Evolutionary conservation across 208 protist species (phyloP).

Genomic region (Entamoeba dispar): DNA sequence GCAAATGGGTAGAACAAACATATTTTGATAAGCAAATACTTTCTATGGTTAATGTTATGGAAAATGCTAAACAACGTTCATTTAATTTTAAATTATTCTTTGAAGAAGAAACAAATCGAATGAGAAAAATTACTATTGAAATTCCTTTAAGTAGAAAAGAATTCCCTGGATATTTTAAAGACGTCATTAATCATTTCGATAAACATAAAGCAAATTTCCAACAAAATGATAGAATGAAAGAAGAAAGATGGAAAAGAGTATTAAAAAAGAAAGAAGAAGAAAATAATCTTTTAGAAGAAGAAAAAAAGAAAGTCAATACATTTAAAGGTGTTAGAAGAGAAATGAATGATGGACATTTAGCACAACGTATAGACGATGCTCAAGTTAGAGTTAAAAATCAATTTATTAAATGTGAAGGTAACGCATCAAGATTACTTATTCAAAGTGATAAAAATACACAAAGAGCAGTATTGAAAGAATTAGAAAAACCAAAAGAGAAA

Average conservation of each 20-base stretch:
- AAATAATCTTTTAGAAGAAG: not conserved
- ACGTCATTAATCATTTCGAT: not conserved
- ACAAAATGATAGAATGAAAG: not conserved
- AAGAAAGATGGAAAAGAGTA: not conserved
- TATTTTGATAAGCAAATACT: too few relatives aligned
- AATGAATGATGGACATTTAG: not conserved
- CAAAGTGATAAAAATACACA: not conserved
- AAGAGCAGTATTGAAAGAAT: not conserved
- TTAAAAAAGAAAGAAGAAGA: not conserved
- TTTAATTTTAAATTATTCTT: too few relatives aligned
- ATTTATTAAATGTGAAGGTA: not conserved
- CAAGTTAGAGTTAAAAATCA: not conserved
- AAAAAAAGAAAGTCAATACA: not conserved
- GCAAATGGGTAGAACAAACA: too few relatives aligned
- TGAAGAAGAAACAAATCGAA: too few relatives aligned
- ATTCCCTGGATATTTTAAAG: not conserved
- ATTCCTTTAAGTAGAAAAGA: not conserved
- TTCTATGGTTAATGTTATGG: too few relatives aligned
- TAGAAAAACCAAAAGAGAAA: not conserved
- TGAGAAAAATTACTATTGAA: not conserved
- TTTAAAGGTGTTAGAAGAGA: not conserved
- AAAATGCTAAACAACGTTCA: too few relatives aligned
- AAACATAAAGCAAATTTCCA: not conserved
- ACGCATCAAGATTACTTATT: not conserved
- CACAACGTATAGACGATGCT: not conserved